Base-by-base conservation (phyloP, 2,329 filamentous ascomycete species). In the Pestalotiopsis sp. region DNA sequence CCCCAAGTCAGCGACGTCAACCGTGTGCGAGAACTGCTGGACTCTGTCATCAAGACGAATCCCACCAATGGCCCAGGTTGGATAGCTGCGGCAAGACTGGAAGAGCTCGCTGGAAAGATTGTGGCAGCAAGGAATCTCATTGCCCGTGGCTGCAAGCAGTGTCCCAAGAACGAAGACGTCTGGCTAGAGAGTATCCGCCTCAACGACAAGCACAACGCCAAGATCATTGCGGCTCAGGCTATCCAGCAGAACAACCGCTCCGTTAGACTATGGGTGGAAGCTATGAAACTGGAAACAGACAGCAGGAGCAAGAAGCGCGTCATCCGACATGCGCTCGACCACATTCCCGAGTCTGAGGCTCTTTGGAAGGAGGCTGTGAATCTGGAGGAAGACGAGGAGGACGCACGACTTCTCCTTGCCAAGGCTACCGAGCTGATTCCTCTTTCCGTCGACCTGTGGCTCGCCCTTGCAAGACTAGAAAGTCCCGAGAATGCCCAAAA, bases 351-450 rank as follows among this genome's bases (percentile, higher is more conserved):
- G 75, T 98, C 95, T 0, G 96, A 98, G 61, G 91, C 93, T 56
- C 87, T 99, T n/a, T 99, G 96, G 96, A 99, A 98, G 78, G 94
- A 97, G 77, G 92, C 95, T 4, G 95, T 99, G 70, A 98, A 98
- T 73, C 83, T 98, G 66, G 96, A 98, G 76, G 95, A 98, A 75
- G 92, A 97, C 73, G 88, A 92, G 0, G 92, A 91, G 38, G 94
- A 98, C 81, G 97, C 97, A 4, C 91, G 91, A 70, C 84, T 99
- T 67, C 85, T 99, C 66, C 88, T 99, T 60, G 94, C 94, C 61
- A 98, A 98, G 81, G 97, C 97, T 0, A 97, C 94, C 0, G 94
- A 99, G 74, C 92, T 98, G 68, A 97, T 99, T 67, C 95, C 95
- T 0, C 85, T 97, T 6, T 97, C 95, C 0, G 91, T 98, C 48